Evolutionary conservation across 345 rosid genomes (phyloP), one percentile per base, ranked within the genome.

Genomic region (Atalantia buxifolia): DNA sequence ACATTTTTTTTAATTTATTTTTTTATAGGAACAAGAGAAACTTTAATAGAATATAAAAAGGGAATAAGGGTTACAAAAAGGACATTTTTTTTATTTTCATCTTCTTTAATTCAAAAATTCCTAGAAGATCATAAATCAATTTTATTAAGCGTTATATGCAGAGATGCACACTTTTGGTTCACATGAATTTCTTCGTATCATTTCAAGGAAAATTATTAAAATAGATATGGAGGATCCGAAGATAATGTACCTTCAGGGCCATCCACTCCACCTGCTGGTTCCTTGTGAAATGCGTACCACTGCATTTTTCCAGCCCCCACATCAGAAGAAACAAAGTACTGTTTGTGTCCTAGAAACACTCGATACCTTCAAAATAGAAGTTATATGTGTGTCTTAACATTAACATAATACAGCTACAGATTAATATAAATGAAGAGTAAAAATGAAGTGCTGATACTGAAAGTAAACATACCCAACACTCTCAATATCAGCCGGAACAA

Each of bases 231-330:
- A 83, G 73, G 63, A 81, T 65, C 53, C 0, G 40, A 75, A 42
- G 60, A 61, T 73, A 48, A 77, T 66, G n/a, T 90, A 91, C 97
- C 97, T 75, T 59, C 57, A 0, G 92, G 90, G 53, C 77, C 72
- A 88, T 94, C 99, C 13, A 77, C 82, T 2, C 99, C 98, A 75
- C 98, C 97, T 22, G 95, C 82, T 33, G 92, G 83, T 79, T 94
- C 98, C 50, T 96, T 84, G 83, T 92, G 89, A 80, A 96, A 96
- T 22, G 97, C 99, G 22, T 96, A 94, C 97, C 99, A 96, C 82
- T 96, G 99, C 97, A 96, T 96, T 90, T 94, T 94, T 74, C 99
- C 99, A 27, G 89, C 94, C 79, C 99, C 98, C 76, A 94, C 99
- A 81, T 96, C 99, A 9, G 97, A 88, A 76, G 99, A 92, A 67